Conservation (phyloP, 805 yeast species). For the Candida nanaspora region DNA sequence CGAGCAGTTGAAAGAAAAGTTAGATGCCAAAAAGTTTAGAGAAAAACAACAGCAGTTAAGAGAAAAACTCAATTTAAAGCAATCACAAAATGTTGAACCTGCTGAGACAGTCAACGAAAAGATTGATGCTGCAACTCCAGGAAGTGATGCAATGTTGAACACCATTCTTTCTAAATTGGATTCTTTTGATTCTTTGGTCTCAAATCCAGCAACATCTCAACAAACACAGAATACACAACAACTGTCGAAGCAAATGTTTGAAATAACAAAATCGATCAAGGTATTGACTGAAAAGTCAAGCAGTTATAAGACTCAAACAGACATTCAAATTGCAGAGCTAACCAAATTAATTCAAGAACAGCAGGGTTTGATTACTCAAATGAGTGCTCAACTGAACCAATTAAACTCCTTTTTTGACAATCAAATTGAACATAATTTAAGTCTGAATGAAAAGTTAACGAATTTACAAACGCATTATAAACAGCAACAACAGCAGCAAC, state of each 20-base stretch:
- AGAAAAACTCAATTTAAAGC: constrained; percentile 1
- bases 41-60: constrained; percentile 14
- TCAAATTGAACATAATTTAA: constrained; percentile 13
- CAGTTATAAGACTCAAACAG: background rate
- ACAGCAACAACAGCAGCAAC: background rate
- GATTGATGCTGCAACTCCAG: no score
- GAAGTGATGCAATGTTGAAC: no score
- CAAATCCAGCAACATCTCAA: background rate
- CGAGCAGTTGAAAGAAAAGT: background rate
- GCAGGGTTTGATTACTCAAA: constrained; percentile 5
- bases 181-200: background rate
- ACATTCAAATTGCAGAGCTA: constrained; percentile 1
- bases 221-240: background rate
- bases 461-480: constrained; percentile 10
- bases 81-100: no score
- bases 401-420: constrained; percentile 9
- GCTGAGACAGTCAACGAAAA: no score
- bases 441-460: constrained; percentile 9
- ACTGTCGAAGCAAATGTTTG: constrained; percentile 13
- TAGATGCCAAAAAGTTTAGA: constrained; percentile 5
- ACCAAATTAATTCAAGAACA: constrained; percentile 4
- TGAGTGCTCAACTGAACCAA: background rate
- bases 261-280: constrained; percentile 12
- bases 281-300: constrained; percentile 6
- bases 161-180: no score